Evolutionary conservation across 495 filamentous ascomycete species (phyloP).

Genomic region (Penicillium manginii): DNA sequence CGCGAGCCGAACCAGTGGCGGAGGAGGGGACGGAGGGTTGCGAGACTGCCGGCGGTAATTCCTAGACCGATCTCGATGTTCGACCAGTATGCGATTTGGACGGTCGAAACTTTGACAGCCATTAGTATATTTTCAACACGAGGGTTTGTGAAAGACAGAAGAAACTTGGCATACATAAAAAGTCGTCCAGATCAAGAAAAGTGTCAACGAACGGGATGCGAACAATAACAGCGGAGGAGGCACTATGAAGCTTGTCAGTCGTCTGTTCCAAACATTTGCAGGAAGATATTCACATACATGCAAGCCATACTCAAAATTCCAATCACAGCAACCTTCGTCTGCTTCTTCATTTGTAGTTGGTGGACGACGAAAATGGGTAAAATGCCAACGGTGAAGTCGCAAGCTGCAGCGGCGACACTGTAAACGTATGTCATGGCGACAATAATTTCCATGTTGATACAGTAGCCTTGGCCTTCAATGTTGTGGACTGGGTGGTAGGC

Average conservation of each 20-base stretch:
- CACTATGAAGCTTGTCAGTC: slow-evolving; percentile 20
- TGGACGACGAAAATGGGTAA: slow-evolving; percentile 31
- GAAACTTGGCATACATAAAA: slow-evolving; percentile 30
- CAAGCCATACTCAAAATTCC: slow-evolving; percentile 33
- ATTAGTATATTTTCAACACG: background rate
- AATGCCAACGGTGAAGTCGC: slow-evolving; percentile 37
- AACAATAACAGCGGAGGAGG: slow-evolving; percentile 32
- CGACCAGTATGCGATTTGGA: slow-evolving; percentile 37
- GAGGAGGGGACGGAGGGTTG: slow-evolving; percentile 41
- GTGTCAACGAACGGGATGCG: slow-evolving; percentile 30
- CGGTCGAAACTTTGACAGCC: slow-evolving; percentile 24
- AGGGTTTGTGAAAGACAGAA: background rate
- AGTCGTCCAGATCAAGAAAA: slow-evolving; percentile 20
- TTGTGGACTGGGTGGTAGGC: background rate
- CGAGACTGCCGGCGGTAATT: slow-evolving; percentile 42
- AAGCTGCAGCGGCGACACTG: slow-evolving; percentile 29
- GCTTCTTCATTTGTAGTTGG: slow-evolving; percentile 30
- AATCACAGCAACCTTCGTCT: slow-evolving; percentile 31
- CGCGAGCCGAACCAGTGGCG: slow-evolving; percentile 13
- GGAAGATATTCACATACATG: slow-evolving; percentile 26
- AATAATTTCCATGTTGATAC: slow-evolving; percentile 8
- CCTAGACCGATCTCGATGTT: slow-evolving; percentile 37
- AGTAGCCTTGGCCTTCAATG: slow-evolving; percentile 20
- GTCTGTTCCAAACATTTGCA: background rate
- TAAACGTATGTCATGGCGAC: slow-evolving; percentile 34